phyloP scores from a whole-genome alignment of 352 stramenopile genomes.

The Globisporangium rhizosaccharum region DNA sequence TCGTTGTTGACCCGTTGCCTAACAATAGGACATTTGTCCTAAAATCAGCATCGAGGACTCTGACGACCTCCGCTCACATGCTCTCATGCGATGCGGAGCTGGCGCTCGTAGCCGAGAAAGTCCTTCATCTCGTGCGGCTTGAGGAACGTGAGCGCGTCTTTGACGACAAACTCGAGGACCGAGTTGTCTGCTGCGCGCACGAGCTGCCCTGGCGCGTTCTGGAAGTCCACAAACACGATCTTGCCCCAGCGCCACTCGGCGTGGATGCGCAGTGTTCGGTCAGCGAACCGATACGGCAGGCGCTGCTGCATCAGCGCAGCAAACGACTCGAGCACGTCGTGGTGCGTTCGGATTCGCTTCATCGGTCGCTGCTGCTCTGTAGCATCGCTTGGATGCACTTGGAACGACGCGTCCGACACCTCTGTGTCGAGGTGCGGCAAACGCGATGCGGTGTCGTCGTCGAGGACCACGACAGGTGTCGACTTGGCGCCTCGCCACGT shows the following conservation, averaged over 20 bases:
- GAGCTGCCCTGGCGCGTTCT: slow-evolving; percentile 7
- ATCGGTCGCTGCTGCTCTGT: not conserved
- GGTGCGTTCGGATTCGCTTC: not conserved
- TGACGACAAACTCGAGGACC: slow-evolving; percentile 10
- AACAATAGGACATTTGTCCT: no score
- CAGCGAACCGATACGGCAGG: slow-evolving; percentile 3
- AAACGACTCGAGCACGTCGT: not conserved
- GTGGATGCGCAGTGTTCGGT: slow-evolving; percentile 18
- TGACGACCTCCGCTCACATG: not conserved
- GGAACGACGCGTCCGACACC: not conserved
- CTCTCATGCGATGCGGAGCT: slow-evolving; percentile 8
- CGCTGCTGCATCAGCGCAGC: not conserved
- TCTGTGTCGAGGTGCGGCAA: no score
- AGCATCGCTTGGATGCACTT: not conserved
- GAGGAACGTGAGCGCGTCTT: slow-evolving; percentile 11
- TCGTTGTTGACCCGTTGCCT: no score
- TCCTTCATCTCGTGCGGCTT: slow-evolving; percentile 9
- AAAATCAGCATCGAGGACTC: no score
- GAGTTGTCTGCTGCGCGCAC: slow-evolving; percentile 4
- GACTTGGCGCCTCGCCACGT: not conserved
- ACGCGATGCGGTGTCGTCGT: slow-evolving; percentile 2
- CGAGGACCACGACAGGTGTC: slow-evolving; percentile 5
- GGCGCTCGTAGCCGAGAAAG: slow-evolving; percentile 5
- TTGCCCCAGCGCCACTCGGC: slow-evolving; percentile 19
- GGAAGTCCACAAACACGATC: slow-evolving; percentile 20